Evolutionary conservation across 2,329 filamentous ascomycete species (phyloP).

Genomic region (Neonectria sp.): DNA sequence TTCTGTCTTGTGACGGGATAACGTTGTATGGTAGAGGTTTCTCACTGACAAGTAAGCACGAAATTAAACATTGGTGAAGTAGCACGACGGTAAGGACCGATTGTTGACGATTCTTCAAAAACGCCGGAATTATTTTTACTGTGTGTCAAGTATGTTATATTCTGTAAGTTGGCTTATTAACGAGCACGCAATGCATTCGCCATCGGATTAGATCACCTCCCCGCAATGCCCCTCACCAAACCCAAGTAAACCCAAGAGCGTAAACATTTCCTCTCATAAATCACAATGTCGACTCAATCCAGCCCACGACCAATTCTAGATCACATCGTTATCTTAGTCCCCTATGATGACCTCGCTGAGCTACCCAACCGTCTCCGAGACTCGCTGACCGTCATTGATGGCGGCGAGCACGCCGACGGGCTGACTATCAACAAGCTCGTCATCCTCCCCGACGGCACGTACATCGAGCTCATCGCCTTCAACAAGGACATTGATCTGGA

Average conservation of each 20-base stretch:
- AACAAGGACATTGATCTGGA: conserved; percentile 59
- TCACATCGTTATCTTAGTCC: conserved; percentile 76
- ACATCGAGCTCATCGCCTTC: conserved; percentile 78
- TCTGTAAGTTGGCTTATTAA: background rate
- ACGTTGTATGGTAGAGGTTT: background rate
- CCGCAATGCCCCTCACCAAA: conserved; percentile 18
- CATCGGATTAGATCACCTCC: conserved; percentile 12
- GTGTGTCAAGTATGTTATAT: background rate
- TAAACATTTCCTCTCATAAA: conserved; percentile 7
- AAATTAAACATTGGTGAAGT: background rate
- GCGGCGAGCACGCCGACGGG: conserved; percentile 74
- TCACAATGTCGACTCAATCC: conserved; percentile 23
- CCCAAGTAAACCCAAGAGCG: conserved; percentile 7
- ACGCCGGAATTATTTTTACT: background rate
- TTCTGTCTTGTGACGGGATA: background rate
- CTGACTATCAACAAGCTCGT: conserved; percentile 75
- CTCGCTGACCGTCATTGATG: conserved; percentile 71
- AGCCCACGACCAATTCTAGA: conserved; percentile 62
- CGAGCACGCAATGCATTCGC: conserved; percentile 25
- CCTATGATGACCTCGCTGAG: conserved; percentile 61
- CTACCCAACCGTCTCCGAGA: conserved; percentile 66
- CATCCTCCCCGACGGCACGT: conserved; percentile 74
- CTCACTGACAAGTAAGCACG: background rate
- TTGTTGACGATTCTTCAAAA: background rate
- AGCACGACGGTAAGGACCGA: background rate